Base-by-base conservation (phyloP, 345 rosid genomes). In the Citrus mangshanensis region DNA sequence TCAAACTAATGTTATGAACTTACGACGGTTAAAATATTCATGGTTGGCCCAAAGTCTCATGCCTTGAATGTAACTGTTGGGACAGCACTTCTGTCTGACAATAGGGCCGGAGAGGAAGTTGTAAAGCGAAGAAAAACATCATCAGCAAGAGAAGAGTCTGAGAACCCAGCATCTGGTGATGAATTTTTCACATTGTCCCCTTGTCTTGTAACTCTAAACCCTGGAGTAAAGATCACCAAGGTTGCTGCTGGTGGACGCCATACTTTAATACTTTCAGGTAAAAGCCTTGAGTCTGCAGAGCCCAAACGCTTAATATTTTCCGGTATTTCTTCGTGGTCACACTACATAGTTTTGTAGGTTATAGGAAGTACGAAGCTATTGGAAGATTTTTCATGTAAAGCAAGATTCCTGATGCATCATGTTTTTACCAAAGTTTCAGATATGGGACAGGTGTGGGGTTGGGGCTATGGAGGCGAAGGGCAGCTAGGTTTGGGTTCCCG, bases 391-490 rank as follows among this genome's bases (percentile, higher is more conserved):
- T 89, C 68, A 90, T 86, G 86, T 86, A 87, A 84, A 85, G 83
- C 88, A 81, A 85, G 88, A 85, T 83, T 76, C 84, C 82, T 87
- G 86, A 84, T 85, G 85, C 85, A 82, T 89, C 90, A 81, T 92
- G 76, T 86, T 88, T 86, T 88, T 91, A 81, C 89, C 85, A 76
- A 85, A 85, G 93, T 90, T 94, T 87, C 96, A 94, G 95, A 93
- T 93, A 74, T 88, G 81, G 98, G 97, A 82, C 97, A 94, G 92
- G 95, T 94, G 38, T 94, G 96, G 98, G 97, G 97, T 84, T 93
- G 98, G 98, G 98, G 97, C 87, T 93, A 93, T 83, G 97, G 97
- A 85, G 98, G 97, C 24, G 97, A 94, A 86, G 97, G 98, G 73
- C 97, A 92, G 81, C 88, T 94, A 62, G 98, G 97, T 82, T 78